Conservation (phyloP, 345 rosid genomes). For the Clausena lansium region DNA sequence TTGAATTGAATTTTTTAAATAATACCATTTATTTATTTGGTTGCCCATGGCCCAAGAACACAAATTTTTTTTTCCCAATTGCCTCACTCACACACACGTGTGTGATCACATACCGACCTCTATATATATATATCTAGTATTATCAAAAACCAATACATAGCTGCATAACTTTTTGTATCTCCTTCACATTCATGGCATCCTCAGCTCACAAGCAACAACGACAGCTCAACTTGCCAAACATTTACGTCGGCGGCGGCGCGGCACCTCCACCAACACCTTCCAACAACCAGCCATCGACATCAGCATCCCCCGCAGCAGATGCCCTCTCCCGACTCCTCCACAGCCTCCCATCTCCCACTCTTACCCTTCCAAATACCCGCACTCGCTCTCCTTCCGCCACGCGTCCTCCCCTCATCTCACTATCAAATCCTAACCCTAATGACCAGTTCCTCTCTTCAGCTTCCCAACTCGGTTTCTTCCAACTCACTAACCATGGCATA, state of each 20-base stretch:
- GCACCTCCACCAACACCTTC: constrained; percentile 90
- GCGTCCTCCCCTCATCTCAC: constrained; percentile 38
- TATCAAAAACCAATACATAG: neutral
- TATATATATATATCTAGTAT: neutral
- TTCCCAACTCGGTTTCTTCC: constrained; percentile 52
- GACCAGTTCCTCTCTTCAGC: constrained; percentile 42
- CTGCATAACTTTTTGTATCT: neutral
- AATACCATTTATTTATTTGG: neutral
- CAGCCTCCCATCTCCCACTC: constrained; percentile 68
- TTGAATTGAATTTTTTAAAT: no score
- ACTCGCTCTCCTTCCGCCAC: constrained; percentile 40
- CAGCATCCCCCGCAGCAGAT: constrained; percentile 47
- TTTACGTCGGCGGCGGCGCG: constrained; percentile 49
- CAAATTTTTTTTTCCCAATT: no score
- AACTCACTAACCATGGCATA: constrained; percentile 42
- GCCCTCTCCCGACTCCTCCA: constrained; percentile 62
- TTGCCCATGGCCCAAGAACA: neutral
- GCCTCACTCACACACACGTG: neutral
- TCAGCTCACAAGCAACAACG: constrained; percentile 49
- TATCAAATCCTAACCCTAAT: constrained; percentile 20
- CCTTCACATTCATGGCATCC: constrained; percentile 34
- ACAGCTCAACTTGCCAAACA: constrained; percentile 31
- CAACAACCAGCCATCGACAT: constrained; percentile 28
- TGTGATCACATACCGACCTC: neutral
- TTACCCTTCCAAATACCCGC: constrained; percentile 62